Percentiles rank a stretch among this genome's conserved stretches.
Conservation (phyloP, 1,139 yeast species). For the Hansenula lynferdii region DNA sequence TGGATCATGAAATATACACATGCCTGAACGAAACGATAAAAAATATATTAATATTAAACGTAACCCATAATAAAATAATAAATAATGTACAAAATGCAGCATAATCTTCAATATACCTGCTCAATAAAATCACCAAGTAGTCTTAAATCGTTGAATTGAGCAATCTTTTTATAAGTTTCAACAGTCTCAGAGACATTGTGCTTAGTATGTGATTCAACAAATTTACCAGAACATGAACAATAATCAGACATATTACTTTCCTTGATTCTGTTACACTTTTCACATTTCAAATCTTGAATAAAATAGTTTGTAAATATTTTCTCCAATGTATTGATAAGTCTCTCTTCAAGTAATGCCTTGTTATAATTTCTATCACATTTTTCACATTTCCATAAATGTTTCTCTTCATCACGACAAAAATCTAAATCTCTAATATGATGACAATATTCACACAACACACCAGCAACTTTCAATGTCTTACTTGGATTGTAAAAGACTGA, state of each 20-base stretch:
- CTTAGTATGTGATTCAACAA: constrained; percentile 58
- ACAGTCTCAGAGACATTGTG: constrained; percentile 41
- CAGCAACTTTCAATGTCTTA: constrained; percentile 58
- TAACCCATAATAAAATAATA: too few species aligned
- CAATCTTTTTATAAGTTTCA: constrained; percentile 51
- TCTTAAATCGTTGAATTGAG: constrained; percentile 56
- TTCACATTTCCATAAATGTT: constrained; percentile 57
- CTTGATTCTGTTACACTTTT: constrained; percentile 65
- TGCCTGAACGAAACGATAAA: too few species aligned
- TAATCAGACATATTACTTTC: constrained; percentile 66
- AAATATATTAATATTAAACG: too few species aligned
- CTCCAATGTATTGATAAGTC: constrained; percentile 60
- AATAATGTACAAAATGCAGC: constrained; percentile 2
- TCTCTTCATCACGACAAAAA: constrained; percentile 62
- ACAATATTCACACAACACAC: constrained; percentile 78
- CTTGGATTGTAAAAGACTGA: constrained; percentile 79
- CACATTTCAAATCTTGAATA: constrained; percentile 78
- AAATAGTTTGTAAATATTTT: constrained; percentile 55
- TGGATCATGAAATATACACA: too few species aligned
- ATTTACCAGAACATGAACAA: constrained; percentile 86
- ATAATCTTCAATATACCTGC: constrained; percentile 22
- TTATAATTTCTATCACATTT: constrained; percentile 65
- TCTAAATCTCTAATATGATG: constrained; percentile 72
- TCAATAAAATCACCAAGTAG: constrained; percentile 47
- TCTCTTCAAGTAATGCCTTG: constrained; percentile 72